phyloP scores from a whole-genome alignment of 2,329 filamentous ascomycete genomes.

The Colletotrichum acutatum region DNA sequence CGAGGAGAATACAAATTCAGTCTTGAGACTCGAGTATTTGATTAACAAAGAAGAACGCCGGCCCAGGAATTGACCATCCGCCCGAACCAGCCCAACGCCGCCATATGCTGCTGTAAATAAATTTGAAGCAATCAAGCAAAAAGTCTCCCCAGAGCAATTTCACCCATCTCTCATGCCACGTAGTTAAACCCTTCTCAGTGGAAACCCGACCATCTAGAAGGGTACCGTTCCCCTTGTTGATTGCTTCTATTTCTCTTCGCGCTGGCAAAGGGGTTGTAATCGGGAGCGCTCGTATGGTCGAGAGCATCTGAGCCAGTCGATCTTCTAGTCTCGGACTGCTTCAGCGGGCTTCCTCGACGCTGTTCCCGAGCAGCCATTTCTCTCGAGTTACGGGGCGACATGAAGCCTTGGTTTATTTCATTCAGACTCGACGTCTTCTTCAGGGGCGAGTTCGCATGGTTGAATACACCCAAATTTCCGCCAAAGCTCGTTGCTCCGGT shows the following conservation, averaged over 20 bases:
- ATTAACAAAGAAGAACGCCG: conserved; percentile 15
- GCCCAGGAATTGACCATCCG: conserved; percentile 1
- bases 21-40: background rate
- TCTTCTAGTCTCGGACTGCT: conserved; percentile 46
- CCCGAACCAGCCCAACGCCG: conserved; percentile 23
- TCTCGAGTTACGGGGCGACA: conserved; percentile 67
- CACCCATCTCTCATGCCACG: background rate
- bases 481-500: conserved; percentile 57
- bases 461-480: conserved; percentile 83
- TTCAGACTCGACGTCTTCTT: conserved; percentile 78
- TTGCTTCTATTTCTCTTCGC: conserved; percentile 47
- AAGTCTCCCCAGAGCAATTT: conserved; percentile 4
- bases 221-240: conserved; percentile 54
- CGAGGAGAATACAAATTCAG: background rate
- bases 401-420: conserved; percentile 59
- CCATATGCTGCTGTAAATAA: conserved; percentile 26
- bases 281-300: conserved; percentile 29
- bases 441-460: conserved; percentile 83
- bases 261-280: conserved; percentile 52
- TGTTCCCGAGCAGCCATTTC: conserved; percentile 72
- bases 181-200: conserved; percentile 30
- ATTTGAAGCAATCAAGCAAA: conserved; percentile 6
- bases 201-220: conserved; percentile 39
- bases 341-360: conserved; percentile 53
- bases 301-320: conserved; percentile 36